These are phyloP conservation scores for Arthrobotrys sinensis DNA, from an alignment of 2,329 filamentous ascomycete genomes.

Conservation along the genomic window DNA sequence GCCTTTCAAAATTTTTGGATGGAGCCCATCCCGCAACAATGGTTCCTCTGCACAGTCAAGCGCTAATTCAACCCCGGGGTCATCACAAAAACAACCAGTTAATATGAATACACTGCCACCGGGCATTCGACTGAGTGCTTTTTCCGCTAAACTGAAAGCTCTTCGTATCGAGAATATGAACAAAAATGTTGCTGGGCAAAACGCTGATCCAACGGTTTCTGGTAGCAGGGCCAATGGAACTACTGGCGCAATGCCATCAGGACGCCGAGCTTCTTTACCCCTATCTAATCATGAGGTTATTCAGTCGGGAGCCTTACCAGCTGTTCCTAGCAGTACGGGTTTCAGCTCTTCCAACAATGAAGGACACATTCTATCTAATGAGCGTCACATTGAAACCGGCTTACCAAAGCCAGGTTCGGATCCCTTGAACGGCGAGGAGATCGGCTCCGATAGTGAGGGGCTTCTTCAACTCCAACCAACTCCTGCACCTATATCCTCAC, in stretches of 20 bases:
- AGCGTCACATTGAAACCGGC: neutral
- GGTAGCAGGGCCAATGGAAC: neutral
- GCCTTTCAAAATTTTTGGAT: constrained; percentile 15
- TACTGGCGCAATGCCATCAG: no score
- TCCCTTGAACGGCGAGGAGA: neutral
- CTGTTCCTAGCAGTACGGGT: neutral
- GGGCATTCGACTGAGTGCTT: neutral
- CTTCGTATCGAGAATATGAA: constrained; percentile 10
- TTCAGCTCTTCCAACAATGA: neutral
- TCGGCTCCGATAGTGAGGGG: neutral
- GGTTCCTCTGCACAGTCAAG: neutral
- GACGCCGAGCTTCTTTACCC: neutral
- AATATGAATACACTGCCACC: neutral
- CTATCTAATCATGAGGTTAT: no score
- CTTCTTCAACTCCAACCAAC: no score
- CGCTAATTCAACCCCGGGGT: neutral
- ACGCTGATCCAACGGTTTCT: neutral
- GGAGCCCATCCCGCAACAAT: neutral
- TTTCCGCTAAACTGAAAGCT: neutral
- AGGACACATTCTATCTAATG: neutral
- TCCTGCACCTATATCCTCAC: neutral
- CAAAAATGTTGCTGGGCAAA: neutral
- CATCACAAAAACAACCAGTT: neutral
- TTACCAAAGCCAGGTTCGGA: neutral
- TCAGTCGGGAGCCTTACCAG: neutral